Percentiles rank a stretch among this genome's conserved stretches.
Conservation (phyloP, 305 asterid genomes). For the Fraxinus floribunda region DNA sequence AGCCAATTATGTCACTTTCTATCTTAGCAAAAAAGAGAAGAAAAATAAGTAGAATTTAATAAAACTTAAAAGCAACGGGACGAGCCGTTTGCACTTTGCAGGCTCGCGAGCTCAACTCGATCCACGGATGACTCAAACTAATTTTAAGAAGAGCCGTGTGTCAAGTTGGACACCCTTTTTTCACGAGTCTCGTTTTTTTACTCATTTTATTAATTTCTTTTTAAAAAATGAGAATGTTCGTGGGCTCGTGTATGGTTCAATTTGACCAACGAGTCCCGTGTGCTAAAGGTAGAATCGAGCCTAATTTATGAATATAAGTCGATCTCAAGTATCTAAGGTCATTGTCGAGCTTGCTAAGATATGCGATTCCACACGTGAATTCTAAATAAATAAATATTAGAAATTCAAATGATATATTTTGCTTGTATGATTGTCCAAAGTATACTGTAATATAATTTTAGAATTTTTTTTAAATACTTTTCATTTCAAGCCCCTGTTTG, state of each 20-base stretch:
- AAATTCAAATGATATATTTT: not conserved
- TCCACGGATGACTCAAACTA: not conserved
- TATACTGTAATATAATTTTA: not conserved
- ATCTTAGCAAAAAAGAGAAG: not conserved
- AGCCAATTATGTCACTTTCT: not conserved
- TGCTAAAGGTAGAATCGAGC: not conserved
- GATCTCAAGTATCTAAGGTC: not conserved
- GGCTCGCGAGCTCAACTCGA: not conserved
- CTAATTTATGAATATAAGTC: not conserved
- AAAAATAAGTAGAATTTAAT: too few species aligned
- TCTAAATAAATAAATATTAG: not conserved
- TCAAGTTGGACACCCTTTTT: not conserved
- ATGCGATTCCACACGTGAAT: not conserved
- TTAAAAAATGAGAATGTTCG: not conserved
- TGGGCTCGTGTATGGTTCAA: not conserved
- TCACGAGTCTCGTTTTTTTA: not conserved
- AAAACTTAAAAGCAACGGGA: too few species aligned
- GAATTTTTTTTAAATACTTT: not conserved
- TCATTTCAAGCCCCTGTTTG: too few species aligned
- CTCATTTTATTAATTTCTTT: not conserved
- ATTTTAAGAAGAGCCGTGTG: not conserved
- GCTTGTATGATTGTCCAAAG: not conserved
- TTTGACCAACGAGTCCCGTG: not conserved
- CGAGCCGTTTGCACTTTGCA: not conserved
- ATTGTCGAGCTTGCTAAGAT: not conserved